Base-by-base conservation (phyloP, 2,329 filamentous ascomycete species). In the Stachybotrys chartarum region DNA sequence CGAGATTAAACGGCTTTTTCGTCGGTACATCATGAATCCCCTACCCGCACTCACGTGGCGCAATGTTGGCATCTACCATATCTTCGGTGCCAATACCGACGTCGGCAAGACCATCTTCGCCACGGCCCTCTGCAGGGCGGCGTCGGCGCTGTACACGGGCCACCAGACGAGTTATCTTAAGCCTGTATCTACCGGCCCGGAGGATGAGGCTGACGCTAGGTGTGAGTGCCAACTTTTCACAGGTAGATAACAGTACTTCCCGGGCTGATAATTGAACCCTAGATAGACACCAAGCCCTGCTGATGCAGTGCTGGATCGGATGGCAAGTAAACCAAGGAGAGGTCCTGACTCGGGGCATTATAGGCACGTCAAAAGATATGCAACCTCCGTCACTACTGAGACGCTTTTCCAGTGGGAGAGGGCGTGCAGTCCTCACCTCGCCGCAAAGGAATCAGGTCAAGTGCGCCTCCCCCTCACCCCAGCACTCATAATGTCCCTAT, bases 71-170 rank as follows among this genome's bases (percentile, higher is more conserved):
- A 24, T 24, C 24, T 24, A 24, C 24, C 24, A 24, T 24, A 24
- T 95, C 44, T 95, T 88, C 64, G 90, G 90, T 31, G 88, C 90
- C 50, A 94, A 93, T 64, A 94, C 90, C 0, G 84, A 89, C 60
- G 88, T 94, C 30, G 90, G 90, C 60, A 95, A 95, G 75, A 95
- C 90, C 0, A 82, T 95, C 35, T 80, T 91, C 56, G 86, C 87
- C 2, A 91, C 88, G 0, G 71, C 91, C 12, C 75, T 95, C 4
- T 87, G 84, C 68, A 84, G 82, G 58, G 80, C 86, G 8, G 78
- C 85, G 5, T 73, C 72, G 44, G 75, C 72, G 30, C 71, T 72
- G 45, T 75, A 75, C 59, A 68, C 69, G 7, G 64, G 72, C 18
- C 77, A 80, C 50, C 70, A 72, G 18, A 78, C 85, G 1, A 77